Evolutionary conservation across 331 rosid species (phyloP).

Genomic region (Malus hybrid): DNA sequence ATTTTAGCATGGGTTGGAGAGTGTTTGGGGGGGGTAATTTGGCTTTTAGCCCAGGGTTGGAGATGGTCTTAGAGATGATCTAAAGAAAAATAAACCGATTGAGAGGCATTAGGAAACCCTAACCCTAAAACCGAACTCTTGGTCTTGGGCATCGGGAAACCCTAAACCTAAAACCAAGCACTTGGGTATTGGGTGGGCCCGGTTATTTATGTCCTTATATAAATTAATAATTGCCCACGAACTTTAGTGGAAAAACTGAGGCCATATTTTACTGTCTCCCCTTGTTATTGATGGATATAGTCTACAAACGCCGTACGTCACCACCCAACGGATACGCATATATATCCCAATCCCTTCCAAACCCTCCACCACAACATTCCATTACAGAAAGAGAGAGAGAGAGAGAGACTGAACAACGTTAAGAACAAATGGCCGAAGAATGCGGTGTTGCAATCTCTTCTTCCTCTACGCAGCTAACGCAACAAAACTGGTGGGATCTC

Average conservation of each 20-base stretch:
- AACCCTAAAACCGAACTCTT: background rate
- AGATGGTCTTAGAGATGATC: no score
- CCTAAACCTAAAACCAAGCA: slow-evolving; percentile 26
- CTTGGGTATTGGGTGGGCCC: slow-evolving; percentile 32
- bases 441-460: slow-evolving; percentile 42
- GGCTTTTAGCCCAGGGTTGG: no score
- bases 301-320: slow-evolving; percentile 42
- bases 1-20: no score
- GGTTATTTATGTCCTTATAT: slow-evolving; percentile 10
- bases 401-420: background rate
- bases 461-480: slow-evolving; percentile 10
- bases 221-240: slow-evolving; percentile 63
- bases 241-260: slow-evolving; percentile 66
- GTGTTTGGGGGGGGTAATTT: no score
- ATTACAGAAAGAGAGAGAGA: no score
- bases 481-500: slow-evolving; percentile 64
- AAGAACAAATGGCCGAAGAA: slow-evolving; percentile 45
- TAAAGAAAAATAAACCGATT: background rate
- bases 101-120: background rate
- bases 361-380: slow-evolving; percentile 21
- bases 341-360: slow-evolving; percentile 20
- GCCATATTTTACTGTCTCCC: slow-evolving; percentile 76
- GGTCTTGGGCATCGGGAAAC: background rate
- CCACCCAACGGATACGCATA: slow-evolving; percentile 18
- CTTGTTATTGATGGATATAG: slow-evolving; percentile 32